Base-by-base conservation (phyloP, 441 rosid genomes). In the Eruca vesicaria region DNA sequence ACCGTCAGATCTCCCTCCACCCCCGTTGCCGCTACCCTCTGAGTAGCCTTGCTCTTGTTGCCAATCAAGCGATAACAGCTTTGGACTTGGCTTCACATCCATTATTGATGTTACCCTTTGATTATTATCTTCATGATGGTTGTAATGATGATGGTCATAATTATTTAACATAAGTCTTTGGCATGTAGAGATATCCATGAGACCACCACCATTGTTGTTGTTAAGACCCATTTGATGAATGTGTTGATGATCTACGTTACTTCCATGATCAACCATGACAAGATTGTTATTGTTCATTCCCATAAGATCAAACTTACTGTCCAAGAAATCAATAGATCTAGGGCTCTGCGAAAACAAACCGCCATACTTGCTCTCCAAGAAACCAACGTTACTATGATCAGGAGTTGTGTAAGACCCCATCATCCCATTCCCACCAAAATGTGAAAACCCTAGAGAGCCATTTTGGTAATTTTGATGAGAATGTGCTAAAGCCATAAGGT, bases 11-110 rank as follows among this genome's bases (percentile, higher is more conserved):
- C 62, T 78, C 31, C 69, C 80, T 59, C 61, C 38, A 16, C 57
- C 45, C 19, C 73, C 64, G 8, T n/a, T 65, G 35, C 75, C 79
- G 31, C 71, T 43, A 63, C 71, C 75, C 10, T 87, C 87, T 3
- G 92, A 78, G 73, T 85, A 89, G 7, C 86, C 83, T 71, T 93
- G 97, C 74, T 89, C 93, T 68, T 78, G 78, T 74, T 88, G 96
- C 96, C 97, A 90, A 20, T 93, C 96, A 38, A 88, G 92, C 32
- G 98, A 84, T 78, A 91, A 75, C 63, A 88, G 73, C 82, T 86
- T 87, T 12, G 94, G 60, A 75, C 85, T 89, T 19, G 97, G 97
- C 81, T 93, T 93, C 82, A 88, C 92, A 71, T 93, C 98, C 21
- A 84, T 72, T 15, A 82, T 63, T 73, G 81, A 43, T 41, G 78